Conservation (phyloP, 768 basidiomycete genomes). For the Rhizopogon sp. region DNA sequence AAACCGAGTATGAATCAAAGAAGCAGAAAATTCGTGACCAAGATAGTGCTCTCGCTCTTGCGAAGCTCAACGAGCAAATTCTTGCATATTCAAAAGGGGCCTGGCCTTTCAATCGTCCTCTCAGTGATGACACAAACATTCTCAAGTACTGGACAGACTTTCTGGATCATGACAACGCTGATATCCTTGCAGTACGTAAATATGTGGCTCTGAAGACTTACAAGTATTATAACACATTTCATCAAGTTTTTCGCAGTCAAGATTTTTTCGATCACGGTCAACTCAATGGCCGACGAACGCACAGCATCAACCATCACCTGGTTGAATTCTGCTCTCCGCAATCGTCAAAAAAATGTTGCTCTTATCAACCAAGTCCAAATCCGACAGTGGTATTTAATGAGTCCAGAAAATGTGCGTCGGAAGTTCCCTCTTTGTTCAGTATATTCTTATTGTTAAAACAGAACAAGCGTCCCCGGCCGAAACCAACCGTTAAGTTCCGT, state of each 20-base stretch:
- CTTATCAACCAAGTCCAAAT: constrained; percentile 8
- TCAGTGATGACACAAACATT: neutral
- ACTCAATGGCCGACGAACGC: constrained; percentile 6
- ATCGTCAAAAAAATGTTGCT: neutral
- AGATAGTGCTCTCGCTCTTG: neutral
- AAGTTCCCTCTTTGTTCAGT: neutral
- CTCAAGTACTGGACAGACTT: neutral
- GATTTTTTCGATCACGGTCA: neutral
- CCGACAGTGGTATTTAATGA: neutral
- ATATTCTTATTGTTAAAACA: neutral
- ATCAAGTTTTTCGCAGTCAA: constrained; percentile 1
- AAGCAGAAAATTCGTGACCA: neutral
- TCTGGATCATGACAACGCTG: neutral
- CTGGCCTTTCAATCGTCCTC: neutral
- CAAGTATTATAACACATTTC: neutral
- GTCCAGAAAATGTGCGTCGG: neutral
- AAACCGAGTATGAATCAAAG: neutral
- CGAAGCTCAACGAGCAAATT: neutral
- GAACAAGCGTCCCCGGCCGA: neutral
- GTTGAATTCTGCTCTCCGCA: constrained; percentile 3
- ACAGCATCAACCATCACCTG: constrained; percentile 9
- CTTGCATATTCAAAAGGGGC: neutral
- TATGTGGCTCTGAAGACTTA: neutral
- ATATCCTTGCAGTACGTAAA: neutral
- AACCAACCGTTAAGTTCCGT: no score